Evolutionary conservation across 352 stramenopile genomes (phyloP), one percentile per base, ranked within the genome.

Genomic region (Phytophthora sansomeana): DNA sequence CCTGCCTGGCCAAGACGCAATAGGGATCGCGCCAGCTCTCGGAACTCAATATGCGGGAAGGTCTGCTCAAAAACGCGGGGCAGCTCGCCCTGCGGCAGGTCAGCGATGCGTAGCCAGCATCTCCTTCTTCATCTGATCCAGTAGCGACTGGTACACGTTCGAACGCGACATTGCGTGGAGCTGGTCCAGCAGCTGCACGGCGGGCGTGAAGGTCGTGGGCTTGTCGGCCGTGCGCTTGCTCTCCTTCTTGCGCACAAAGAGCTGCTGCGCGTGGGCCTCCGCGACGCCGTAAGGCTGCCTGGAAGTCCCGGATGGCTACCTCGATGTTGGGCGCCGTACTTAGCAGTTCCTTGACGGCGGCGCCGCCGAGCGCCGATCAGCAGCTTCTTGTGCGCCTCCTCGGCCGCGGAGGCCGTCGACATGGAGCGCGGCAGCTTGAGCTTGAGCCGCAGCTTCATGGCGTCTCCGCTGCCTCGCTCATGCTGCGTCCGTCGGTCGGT

Each of bases 1-100:
- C 77, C 53, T 96, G 89, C 21, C 81, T 73, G 26, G 86, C 78
- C 16, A 96, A 71, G 43, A 96, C 43, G 89, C 87, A 49, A 96
- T 94, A 16, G 87, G 87, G 57, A 96, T 88, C 24, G 83, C 78
- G 42, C 87, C 30, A 96, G 79, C 74, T 96, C 89, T 35, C 85
- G 85, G 61, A 94, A 94, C 65, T 96, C 89, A 68, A 96, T 92
- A 41, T 94, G 95, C 30, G 89, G 86, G 59, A 96, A 96, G 16
- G 89, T 96, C 41, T 77, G 75, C 63, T 95, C 87, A 6, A 96
- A 67, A 42, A 93, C 66, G 19, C 77, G 74, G 29, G 88, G 80
- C 21, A 96, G 70, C 46, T 96, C 81, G 13, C 78, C 77, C 65
- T 92, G 83, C 10, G 81, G 78, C 19, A 93, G 72, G 44, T 90